These are phyloP conservation scores for Nyssa sinensis DNA, from an alignment of 148 eudicot species.

Conservation along the genomic window DNA sequence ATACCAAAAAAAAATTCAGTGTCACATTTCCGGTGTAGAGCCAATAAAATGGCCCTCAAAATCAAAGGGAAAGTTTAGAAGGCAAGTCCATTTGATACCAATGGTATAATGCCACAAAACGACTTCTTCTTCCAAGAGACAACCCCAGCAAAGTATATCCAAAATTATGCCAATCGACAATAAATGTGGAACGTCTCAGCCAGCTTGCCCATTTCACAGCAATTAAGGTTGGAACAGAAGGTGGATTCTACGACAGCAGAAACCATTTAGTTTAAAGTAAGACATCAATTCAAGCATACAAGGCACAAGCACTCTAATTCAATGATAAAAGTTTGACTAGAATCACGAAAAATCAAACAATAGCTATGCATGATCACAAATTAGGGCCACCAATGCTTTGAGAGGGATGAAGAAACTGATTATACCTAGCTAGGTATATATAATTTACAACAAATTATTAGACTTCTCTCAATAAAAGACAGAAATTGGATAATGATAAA, in stretches of 20 bases:
- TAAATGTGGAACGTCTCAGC: constrained; percentile 67
- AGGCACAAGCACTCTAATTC: too few species aligned
- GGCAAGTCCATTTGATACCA: constrained; percentile 51
- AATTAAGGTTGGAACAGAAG: constrained; percentile 87
- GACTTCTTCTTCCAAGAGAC: constrained; percentile 90
- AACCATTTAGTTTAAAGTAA: too few species aligned
- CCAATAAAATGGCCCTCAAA: constrained; percentile 6
- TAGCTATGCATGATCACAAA: not conserved
- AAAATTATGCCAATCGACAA: constrained; percentile 97
- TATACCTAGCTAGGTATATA: not conserved
- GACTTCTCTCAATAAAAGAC: too few species aligned
- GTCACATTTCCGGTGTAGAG: too few species aligned
- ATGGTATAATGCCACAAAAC: constrained; percentile 70
- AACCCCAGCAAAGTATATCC: constrained; percentile 88
- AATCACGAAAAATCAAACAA: not conserved
- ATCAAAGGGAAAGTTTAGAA: constrained; percentile 1
- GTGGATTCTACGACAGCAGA: constrained; percentile 67
- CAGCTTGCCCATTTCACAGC: constrained; percentile 97
- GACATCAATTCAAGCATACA: too few species aligned
- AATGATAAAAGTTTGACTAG: not conserved
- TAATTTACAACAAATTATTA: not conserved
- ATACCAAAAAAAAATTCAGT: constrained; percentile 1
- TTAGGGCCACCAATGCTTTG: not conserved
- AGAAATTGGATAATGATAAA: too few species aligned
- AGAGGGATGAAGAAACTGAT: not conserved